A percentile compares a stretch with the other conserved stretches of the same genome.
Evolutionary conservation across 2,329 filamentous ascomycete genomes (phyloP).

Genomic region (Anisogramma anomala): DNA sequence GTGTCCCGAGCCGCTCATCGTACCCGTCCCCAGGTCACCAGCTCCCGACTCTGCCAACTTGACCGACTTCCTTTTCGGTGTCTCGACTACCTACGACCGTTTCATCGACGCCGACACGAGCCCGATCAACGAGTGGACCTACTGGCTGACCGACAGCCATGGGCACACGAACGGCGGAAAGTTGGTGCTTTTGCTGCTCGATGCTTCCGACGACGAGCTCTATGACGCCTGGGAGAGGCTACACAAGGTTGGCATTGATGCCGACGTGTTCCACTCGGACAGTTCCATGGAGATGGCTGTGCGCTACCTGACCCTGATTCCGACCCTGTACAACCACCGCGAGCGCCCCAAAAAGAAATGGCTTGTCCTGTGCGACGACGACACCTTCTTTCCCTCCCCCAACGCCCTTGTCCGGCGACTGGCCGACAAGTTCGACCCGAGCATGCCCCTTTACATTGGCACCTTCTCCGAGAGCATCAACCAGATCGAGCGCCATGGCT

Average conservation of each 20-base stretch:
- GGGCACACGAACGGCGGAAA: slow-evolving; percentile 46
- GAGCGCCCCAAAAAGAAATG: slow-evolving; percentile 41
- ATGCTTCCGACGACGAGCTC: slow-evolving; percentile 40
- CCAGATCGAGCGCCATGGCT: slow-evolving; percentile 47
- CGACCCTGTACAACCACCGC: slow-evolving; percentile 41
- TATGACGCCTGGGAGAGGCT: slow-evolving; percentile 36
- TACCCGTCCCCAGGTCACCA: slow-evolving; percentile 39
- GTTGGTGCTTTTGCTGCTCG: slow-evolving; percentile 41
- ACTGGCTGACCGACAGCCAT: slow-evolving; percentile 46
- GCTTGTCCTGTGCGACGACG: slow-evolving; percentile 52
- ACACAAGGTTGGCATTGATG: slow-evolving; percentile 39
- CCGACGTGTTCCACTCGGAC: slow-evolving; percentile 44
- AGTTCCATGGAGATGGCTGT: slow-evolving; percentile 45
- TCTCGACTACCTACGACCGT: slow-evolving; percentile 45
- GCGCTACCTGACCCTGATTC: slow-evolving; percentile 44
- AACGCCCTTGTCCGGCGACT: slow-evolving; percentile 40
- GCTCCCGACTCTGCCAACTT: slow-evolving; percentile 40
- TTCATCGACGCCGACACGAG: slow-evolving; percentile 40
- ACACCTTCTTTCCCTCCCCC: slow-evolving; percentile 54
- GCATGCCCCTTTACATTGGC: slow-evolving; percentile 45
- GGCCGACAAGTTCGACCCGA: slow-evolving; percentile 39
- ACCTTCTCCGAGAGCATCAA: slow-evolving; percentile 50
- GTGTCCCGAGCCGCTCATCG: slow-evolving; percentile 38
- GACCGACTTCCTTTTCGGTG: slow-evolving; percentile 47
- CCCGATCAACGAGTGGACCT: slow-evolving; percentile 47